Evolutionary conservation across 2,329 filamentous ascomycete genomes (phyloP).

Genomic region (Tolypocladium nubicola): DNA sequence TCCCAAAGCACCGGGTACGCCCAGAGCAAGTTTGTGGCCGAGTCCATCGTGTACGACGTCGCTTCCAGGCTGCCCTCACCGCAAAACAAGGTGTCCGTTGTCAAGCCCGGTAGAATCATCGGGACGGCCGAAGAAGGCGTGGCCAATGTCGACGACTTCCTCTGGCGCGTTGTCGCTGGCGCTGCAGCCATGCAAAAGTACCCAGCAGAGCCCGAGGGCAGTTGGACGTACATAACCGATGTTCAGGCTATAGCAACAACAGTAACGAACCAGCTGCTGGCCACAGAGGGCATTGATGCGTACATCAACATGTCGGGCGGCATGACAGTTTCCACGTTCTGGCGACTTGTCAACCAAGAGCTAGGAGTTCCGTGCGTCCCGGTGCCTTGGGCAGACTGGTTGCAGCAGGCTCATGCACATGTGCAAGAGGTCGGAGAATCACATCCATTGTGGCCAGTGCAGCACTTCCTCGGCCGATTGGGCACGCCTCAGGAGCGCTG

Average conservation of each 20-base stretch:
- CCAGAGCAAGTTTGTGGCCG: conserved; percentile 13
- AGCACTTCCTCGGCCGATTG: conserved; percentile 10
- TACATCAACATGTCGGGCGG: conserved; percentile 5
- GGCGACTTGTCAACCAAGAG: conserved; percentile 8
- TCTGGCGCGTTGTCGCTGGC: conserved; percentile 9
- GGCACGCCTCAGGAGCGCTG: conserved; percentile 1
- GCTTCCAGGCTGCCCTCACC: neutral
- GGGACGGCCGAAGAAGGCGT: conserved; percentile 8
- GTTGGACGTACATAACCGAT: conserved; percentile 8
- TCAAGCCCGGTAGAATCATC: conserved; percentile 13
- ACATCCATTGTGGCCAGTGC: conserved; percentile 14
- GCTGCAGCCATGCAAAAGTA: conserved; percentile 5
- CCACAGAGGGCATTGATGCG: neutral
- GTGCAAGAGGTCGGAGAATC: conserved; percentile 5
- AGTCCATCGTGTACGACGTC: conserved; percentile 6
- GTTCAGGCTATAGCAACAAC: conserved; percentile 5
- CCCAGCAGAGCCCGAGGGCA: conserved; percentile 2
- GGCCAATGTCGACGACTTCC: conserved; percentile 12
- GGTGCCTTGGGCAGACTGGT: conserved; percentile 7
- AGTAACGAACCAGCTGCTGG: conserved; percentile 3
- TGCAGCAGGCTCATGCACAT: neutral
- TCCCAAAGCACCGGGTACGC: conserved; percentile 6
- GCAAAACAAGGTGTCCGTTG: conserved; percentile 6
- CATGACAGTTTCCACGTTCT: conserved; percentile 7
- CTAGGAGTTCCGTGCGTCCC: conserved; percentile 6